Base-by-base conservation (phyloP, 768 basidiomycete species). In the Chalciporus pseudorubinellus region DNA sequence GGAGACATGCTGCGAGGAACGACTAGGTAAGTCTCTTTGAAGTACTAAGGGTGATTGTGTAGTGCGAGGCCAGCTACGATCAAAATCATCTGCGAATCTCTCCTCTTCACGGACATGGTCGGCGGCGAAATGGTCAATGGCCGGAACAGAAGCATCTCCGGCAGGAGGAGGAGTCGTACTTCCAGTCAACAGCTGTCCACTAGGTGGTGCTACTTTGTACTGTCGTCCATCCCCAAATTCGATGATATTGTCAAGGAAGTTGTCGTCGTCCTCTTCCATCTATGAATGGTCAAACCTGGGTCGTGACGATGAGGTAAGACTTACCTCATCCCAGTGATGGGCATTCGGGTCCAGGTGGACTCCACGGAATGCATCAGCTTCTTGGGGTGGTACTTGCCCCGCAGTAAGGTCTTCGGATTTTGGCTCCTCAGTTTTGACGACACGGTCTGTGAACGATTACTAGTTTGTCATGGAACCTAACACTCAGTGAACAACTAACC, bases 261-360 rank as follows among this genome's bases (percentile, higher is more conserved):
- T 89, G 64, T 92, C 88, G 51, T 94, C 90, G 56, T 95, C 95
- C 70, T 93, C 92, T 70, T 88, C 87, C 80, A 92, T 89, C 89
- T 92, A 62, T 22, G 31, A 42, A 48, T 7, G 28, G 48, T 60
- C 43, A 56, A 51, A 38, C 2, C 36, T 50, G 34, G 39, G 14
- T 40, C 29, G 43, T 22, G 20, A 43, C 31, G 50, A 49, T 9
- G 48, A 46, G 54, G 59, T 53, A 42, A 31, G 36, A 70, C 89
- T 55, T 56, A 98, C 95, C 80, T 97, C 94, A 60, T 98, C 97
- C 97, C 97, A 99, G 65, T 98, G 94, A 64, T 93, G 89, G 3
- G 89, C 84, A 60, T 95, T 95, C 44, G 94, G 91, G 70, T 97
- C 87, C 42, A 98, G 73, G 68, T 98, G 94, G 1, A 92, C 85